A percentile compares a stretch with the other conserved stretches of the same genome.
Evolutionary conservation across 169 alveolate genomes (phyloP).

Genomic region (Theileria parva): DNA sequence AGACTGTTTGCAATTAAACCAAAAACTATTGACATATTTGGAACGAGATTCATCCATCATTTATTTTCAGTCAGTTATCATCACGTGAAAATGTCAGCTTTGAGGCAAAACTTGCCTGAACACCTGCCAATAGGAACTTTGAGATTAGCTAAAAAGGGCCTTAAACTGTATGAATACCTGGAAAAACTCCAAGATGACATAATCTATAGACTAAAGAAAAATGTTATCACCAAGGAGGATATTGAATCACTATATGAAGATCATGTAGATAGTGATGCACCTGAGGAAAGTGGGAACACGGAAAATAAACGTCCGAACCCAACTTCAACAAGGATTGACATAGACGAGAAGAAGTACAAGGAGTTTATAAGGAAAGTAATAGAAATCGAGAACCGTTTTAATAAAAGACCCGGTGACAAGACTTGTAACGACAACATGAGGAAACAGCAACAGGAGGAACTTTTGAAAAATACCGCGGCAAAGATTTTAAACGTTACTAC

Average conservation of each 20-base stretch:
- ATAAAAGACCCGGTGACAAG: neutral
- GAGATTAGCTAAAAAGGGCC: constrained; percentile 44
- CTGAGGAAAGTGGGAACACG: neutral
- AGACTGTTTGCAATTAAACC: constrained; percentile 32
- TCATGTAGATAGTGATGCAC: neutral
- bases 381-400: constrained; percentile 5
- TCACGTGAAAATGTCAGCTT: constrained; percentile 20
- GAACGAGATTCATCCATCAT: constrained; percentile 7
- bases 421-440: neutral
- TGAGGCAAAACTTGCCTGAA: constrained; percentile 43
- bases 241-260: neutral
- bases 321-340: neutral
- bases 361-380: constrained; percentile 3
- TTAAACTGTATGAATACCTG: neutral
- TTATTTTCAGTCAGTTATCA: constrained; percentile 10
- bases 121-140: constrained; percentile 50
- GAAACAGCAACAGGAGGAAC: constrained; percentile 10
- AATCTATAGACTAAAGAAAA: neutral
- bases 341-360: neutral
- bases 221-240: neutral
- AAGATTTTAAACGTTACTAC: neutral
- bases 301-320: neutral
- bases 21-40: constrained; percentile 7
- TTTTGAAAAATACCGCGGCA: neutral
- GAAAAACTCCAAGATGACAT: neutral